Base-by-base conservation (phyloP, 345 rosid species). In the Gossypium stocksii region DNA sequence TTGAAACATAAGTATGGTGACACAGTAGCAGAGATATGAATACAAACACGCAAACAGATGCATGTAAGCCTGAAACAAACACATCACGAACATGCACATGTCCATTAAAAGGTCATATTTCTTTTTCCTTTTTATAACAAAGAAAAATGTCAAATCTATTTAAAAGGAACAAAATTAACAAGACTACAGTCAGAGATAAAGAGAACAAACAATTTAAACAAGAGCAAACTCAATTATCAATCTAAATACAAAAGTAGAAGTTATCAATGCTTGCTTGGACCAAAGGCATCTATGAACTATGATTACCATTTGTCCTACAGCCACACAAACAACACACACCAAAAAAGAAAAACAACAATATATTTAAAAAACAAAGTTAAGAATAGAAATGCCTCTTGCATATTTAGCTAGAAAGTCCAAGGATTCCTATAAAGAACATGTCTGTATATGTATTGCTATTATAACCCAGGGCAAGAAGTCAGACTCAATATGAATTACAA, bases 361-460 rank as follows among this genome's bases (percentile, higher is more conserved):
- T 44, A 43, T 4, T 34, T 34, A 12, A 22, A 44, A 66, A 12
- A 9, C 53, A 45, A 6, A 66, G 16, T 2, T 5, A 66, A 45
- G n/a, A 12, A 44, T 2, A 44, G 34, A 65, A 45, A 66, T 66
- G 20, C n/a, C 38, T 66, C 72, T 3, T 68, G 59, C 72, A 16
- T 23, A 17, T 51, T 19, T 19, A 51, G 54, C 15, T 69, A 17
- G 19, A 29, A 52, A 29, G 13, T 3, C 25, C 20, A 9, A 51
- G 9, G 29, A 45, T 72, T 64, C 71, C 52, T 19, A 53, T 19
- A 14, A 66, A 77, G 53, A 57, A 74, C 22, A 23, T 57, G 70
- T 17, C 67, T 16, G 56, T 51, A 16, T 6, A 64, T 74, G 5
- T 34, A 34, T 72, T 61, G 19, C 68, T 14, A 73, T 64, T 56